Base-by-base conservation (phyloP, 306 rosid genomes). In the Cicer bijugum region DNA sequence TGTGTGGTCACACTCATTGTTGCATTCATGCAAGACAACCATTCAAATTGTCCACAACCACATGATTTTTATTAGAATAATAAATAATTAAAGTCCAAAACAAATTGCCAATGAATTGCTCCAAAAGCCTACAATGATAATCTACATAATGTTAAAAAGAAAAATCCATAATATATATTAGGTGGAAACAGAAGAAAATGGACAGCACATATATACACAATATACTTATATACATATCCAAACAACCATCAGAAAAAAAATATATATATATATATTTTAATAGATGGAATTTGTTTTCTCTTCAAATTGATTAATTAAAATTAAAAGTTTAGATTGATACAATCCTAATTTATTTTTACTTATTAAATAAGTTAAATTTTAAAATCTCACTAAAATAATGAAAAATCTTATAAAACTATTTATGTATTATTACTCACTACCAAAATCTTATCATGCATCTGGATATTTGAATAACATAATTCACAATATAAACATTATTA, bases 11-110 rank as follows among this genome's bases (percentile, higher is more conserved):
- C 89, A 83, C 82, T 88, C 89, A 81, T 58, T 77, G 88, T 77
- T 84, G 88, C 90, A 85, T 84, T 84, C 88, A 85, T 88, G 90
- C 86, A 89, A 85, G 87, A 82, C 88, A 87, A 79, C 88, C 90
- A 78, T 81, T 87, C 88, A 87, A 75, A 77, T 85, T 85, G 85
- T 81, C 87, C 81, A 82, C 55, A 74, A 60, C 83, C 85, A 82
- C 68, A 74, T 65, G 68, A 78, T 78, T 83, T 81, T 47, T 16
- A 53, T 51, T 78, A 44, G 78, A 71, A 75, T 58, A 83, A 75
- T 72, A 78, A 72, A 78, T 59, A 64, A 15, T 39, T 11, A 67
- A 79, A 56, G 61, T 76, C 71, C 53, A 77, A 80, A 82, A 80
- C 73, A 39, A 44, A 66, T 62, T 75, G 47, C 89, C 85, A 76